Conservation (phyloP, 345 rosid species). For the Reutealis trisperma region DNA sequence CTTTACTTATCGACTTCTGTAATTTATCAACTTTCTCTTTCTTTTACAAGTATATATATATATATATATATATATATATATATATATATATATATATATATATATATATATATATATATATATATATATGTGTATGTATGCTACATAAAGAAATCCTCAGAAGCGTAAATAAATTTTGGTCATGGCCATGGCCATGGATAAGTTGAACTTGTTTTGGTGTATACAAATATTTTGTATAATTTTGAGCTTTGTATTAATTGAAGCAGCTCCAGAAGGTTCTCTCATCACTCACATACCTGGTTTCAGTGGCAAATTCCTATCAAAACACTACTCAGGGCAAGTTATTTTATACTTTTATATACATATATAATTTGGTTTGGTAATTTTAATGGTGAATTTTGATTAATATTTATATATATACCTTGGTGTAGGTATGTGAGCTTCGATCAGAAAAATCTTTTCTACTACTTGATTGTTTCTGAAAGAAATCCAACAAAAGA, state of each 20-base stretch:
- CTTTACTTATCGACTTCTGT: neutral
- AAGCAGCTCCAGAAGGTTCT: slow-evolving; percentile 35
- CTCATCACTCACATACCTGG: slow-evolving; percentile 38
- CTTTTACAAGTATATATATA: neutral
- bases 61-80: too few species aligned
- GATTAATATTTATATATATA: neutral
- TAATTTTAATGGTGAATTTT: neutral
- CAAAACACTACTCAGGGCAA: slow-evolving; percentile 44
- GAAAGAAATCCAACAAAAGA: slow-evolving; percentile 37
- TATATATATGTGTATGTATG: neutral
- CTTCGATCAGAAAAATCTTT: slow-evolving; percentile 39
- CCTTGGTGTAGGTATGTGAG: slow-evolving; percentile 35
- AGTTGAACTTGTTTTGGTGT: neutral
- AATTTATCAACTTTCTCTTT: neutral
- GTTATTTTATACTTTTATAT: neutral
- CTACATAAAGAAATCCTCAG: neutral
- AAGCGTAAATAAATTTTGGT: too few species aligned
- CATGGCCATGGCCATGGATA: slow-evolving; percentile 10
- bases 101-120: neutral
- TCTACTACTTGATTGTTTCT: slow-evolving; percentile 41
- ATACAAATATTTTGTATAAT: neutral
- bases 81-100: neutral
- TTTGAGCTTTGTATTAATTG: neutral
- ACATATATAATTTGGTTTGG: too few species aligned
- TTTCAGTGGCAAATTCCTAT: slow-evolving; percentile 37